phyloP scores from a whole-genome alignment of 768 basidiomycete genomes.

The Russula virescens region DNA sequence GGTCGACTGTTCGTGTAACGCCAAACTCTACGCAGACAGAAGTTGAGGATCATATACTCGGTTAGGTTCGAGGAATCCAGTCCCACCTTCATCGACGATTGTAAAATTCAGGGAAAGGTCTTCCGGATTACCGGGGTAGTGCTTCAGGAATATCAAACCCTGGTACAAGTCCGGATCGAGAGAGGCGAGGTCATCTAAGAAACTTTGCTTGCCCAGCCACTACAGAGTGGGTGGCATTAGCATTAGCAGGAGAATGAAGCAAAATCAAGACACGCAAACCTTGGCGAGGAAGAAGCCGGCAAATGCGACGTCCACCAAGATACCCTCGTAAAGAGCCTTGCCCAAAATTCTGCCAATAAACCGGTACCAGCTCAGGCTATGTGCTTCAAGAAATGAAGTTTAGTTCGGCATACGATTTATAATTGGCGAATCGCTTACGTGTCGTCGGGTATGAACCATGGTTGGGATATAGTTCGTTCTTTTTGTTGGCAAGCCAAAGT shows the following conservation, averaged over 20 bases:
- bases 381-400: conserved; percentile 40
- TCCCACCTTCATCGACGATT: conserved; percentile 73
- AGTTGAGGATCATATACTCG: background rate
- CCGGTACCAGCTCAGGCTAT: conserved; percentile 86
- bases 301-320: conserved; percentile 90
- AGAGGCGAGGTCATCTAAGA: conserved; percentile 87
- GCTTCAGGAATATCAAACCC: conserved; percentile 88
- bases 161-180: conserved; percentile 90
- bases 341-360: conserved; percentile 93
- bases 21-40: conserved; percentile 64
- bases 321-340: conserved; percentile 95
- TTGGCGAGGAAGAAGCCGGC: conserved; percentile 93
- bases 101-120: conserved; percentile 90
- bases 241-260: background rate
- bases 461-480: conserved; percentile 94
- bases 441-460: conserved; percentile 90
- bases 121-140: conserved; percentile 79
- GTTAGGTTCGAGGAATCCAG: background rate
- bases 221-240: conserved; percentile 28
- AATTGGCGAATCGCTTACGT: conserved; percentile 39
- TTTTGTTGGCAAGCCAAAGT: conserved; percentile 84
- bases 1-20: conserved; percentile 63
- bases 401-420: background rate
- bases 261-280: conserved; percentile 34
- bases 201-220: conserved; percentile 92